Conservation (phyloP, 305 asterid genomes). For the Solanum aculeatissimum region DNA sequence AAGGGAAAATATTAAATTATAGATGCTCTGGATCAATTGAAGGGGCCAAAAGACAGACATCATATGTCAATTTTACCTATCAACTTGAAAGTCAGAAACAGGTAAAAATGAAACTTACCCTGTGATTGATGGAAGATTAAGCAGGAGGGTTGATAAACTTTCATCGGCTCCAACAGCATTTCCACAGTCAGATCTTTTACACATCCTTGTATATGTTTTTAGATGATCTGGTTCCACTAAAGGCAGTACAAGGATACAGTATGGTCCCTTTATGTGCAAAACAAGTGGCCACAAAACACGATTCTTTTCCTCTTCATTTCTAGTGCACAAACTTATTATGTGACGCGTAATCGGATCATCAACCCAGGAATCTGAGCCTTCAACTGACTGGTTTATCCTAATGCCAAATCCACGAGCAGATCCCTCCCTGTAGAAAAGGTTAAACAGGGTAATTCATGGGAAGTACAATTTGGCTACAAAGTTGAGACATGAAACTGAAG, state of each 20-base stretch:
- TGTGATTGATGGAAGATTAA: conserved; percentile 94
- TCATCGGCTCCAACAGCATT: conserved; percentile 69
- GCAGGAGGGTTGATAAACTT: conserved; percentile 58
- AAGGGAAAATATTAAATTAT: background rate
- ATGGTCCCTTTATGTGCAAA: conserved; percentile 66
- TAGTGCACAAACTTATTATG: conserved; percentile 50
- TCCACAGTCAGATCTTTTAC: conserved; percentile 67
- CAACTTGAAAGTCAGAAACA: background rate
- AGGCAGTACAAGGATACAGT: conserved; percentile 63
- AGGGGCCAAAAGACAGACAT: background rate
- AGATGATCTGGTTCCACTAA: conserved; percentile 77
- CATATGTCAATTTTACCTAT: background rate
- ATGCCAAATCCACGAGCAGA: conserved; percentile 85
- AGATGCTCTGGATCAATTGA: background rate
- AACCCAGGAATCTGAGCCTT: conserved; percentile 96
- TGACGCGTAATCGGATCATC: conserved; percentile 95
- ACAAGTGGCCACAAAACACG: conserved; percentile 72
- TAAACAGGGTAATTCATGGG: background rate
- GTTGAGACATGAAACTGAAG: background rate
- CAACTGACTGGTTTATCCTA: conserved; percentile 60
- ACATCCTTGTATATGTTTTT: conserved; percentile 64
- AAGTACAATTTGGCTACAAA: background rate
- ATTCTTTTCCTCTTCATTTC: conserved; percentile 42
- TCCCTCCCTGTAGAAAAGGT: conserved; percentile 55
- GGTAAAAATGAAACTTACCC: conserved; percentile 63